Base-by-base conservation (phyloP, 2,329 filamentous ascomycete species). In the Fusarium armeniacum region DNA sequence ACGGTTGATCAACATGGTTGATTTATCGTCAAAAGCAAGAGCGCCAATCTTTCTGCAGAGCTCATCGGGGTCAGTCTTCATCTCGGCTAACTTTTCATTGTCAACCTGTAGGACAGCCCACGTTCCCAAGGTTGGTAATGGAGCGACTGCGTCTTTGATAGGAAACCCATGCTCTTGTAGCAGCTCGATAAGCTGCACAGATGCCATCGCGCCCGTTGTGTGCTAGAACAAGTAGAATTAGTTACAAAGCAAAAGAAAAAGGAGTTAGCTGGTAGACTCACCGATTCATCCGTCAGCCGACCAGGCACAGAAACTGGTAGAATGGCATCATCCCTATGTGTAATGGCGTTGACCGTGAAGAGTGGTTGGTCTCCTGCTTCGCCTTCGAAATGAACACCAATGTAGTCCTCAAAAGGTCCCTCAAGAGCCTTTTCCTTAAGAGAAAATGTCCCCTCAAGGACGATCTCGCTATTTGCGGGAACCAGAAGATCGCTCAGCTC, bases 391-490 rank as follows among this genome's bases (percentile, higher is more conserved):
- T 53, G 38, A 5, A 58, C 20, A 5, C 46, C 46, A 10, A 53
- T 32, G 24, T 58, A 58, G 30, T 58, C 54, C 18, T 58, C 46
- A 58, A 58, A 58, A 13, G 54, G 46, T 3, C 54, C 54, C n/a
- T 58, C 46, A 26, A 40, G 32, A 33, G 54, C 54, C 18, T 58
- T 58, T 1, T 58, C 54, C 20, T 18, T 58, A 5, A 58, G 12
- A 15, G 54, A 58, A 20, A 58, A 16, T 6, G 46, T 53, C 4
- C 54, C 54, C n/a, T 58, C 46, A 2, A 58, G 32, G 8, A 58
- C 18, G 5, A 58, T 53, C 22, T 58, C 46, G 1, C 46, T 53
- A n/a, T 43, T 58, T 15, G 28, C 35, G 20, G 54, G 54, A 0
- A 58, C 15, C 10, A 41, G 28, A 12, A 58, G 54, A 16, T 28